Conservation (phyloP, 805 yeast species). For the Yarrowia osloensis region DNA sequence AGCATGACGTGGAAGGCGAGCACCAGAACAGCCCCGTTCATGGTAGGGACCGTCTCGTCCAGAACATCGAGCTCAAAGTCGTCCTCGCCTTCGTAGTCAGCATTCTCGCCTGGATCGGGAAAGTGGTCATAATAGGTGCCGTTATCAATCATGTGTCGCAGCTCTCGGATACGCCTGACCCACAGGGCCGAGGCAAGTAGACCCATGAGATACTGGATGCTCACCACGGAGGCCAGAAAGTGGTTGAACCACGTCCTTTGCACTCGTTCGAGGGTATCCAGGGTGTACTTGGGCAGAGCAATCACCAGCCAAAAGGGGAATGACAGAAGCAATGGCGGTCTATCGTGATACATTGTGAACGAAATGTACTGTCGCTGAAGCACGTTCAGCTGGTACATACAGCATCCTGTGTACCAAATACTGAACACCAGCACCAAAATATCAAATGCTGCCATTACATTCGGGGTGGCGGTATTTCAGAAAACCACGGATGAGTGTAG, state of each 20-base stretch:
- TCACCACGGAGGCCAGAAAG: conserved; percentile 1
- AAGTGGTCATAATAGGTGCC: conserved; percentile 21
- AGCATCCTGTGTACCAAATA: conserved; percentile 22
- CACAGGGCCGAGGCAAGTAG: conserved; percentile 4
- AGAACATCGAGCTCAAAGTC: conserved; percentile 18
- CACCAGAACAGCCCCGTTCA: conserved; percentile 1
- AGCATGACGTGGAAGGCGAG: conserved; percentile 25
- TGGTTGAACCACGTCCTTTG: conserved; percentile 1
- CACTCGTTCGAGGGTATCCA: neutral
- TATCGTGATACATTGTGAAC: conserved; percentile 19
- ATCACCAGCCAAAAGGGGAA: conserved; percentile 22
- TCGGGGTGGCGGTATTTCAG: neutral
- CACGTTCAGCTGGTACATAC: conserved; percentile 22
- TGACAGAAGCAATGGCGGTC: conserved; percentile 1
- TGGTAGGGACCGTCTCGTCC: neutral
- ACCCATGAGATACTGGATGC: conserved; percentile 21
- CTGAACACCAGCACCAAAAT: conserved; percentile 14
- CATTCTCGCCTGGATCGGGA: neutral
- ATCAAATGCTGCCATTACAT: conserved; percentile 19
- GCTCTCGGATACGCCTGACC: conserved; percentile 1
- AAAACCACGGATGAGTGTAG: neutral
- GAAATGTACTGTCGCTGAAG: conserved; percentile 23
- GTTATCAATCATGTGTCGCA: conserved; percentile 4
- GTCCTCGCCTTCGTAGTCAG: conserved; percentile 7
- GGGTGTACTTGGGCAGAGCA: conserved; percentile 9